A percentile compares a stretch with the other conserved stretches of the same genome.
These are phyloP conservation scores for Fusarium compactum DNA, from an alignment of 2,329 filamentous ascomycete species.

Conservation along the genomic window DNA sequence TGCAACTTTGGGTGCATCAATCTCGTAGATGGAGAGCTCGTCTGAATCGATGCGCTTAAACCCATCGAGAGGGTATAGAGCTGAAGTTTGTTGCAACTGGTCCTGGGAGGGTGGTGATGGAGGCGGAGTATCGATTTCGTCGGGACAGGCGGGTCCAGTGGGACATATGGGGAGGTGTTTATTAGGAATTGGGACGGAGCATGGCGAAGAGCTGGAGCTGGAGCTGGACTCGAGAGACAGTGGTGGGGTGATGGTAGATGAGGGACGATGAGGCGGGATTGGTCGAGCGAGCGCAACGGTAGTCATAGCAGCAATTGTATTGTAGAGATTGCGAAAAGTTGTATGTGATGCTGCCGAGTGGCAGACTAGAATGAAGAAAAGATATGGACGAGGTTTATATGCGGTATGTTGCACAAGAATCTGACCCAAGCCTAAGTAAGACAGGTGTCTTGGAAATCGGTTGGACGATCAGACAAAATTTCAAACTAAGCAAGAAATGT, in stretches of 20 bases:
- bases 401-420: constrained; percentile 30
- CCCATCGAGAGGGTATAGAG: constrained; percentile 78
- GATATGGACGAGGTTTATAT: constrained; percentile 22
- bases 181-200: constrained; percentile 74
- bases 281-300: constrained; percentile 66
- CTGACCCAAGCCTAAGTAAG: constrained; percentile 8
- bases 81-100: constrained; percentile 70
- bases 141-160: constrained; percentile 73
- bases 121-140: constrained; percentile 71
- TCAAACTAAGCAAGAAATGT: constrained; percentile 21
- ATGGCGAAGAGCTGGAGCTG: constrained; percentile 42
- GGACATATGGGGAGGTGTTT: constrained; percentile 92
- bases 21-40: constrained; percentile 75
- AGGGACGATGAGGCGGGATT: constrained; percentile 59
- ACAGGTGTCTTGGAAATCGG: constrained; percentile 21
- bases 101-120: constrained; percentile 74
- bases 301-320: constrained; percentile 58
- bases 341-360: constrained; percentile 7
- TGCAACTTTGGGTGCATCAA: constrained; percentile 76
- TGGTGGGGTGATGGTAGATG: constrained; percentile 58
- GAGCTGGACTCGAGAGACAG: constrained; percentile 54
- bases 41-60: constrained; percentile 66
- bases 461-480: constrained; percentile 25
- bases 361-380: constrained; percentile 17
- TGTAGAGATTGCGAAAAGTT: background rate